Percentiles rank a stretch among this genome's conserved stretches.
These are phyloP conservation scores for Amanita inopinata DNA, from an alignment of 768 basidiomycete species.

Conservation along the genomic window DNA sequence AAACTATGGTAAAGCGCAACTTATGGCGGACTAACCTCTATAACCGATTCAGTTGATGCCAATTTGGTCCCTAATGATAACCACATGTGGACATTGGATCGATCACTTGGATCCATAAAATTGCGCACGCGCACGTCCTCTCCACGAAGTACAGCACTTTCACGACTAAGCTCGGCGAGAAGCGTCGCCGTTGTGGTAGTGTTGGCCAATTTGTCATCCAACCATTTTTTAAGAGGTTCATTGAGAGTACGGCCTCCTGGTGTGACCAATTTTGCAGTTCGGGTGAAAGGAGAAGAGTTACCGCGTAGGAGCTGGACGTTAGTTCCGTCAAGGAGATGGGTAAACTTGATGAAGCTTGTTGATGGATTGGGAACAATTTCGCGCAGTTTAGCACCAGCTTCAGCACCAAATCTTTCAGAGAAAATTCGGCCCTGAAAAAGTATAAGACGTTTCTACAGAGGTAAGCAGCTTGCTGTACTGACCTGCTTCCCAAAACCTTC, in stretches of 20 bases:
- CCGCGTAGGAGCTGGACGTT: conserved; percentile 1
- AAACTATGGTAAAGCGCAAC: no score
- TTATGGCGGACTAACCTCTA: conserved; percentile 6
- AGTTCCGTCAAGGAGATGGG: conserved; percentile 5
- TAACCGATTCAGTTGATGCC: not conserved
- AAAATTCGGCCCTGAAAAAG: conserved; percentile 16
- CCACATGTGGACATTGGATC: not conserved
- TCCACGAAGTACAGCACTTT: not conserved
- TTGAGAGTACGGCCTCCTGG: not conserved
- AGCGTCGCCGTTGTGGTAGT: not conserved
- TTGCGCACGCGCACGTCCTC: conserved; percentile 7
- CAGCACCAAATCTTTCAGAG: conserved; percentile 9
- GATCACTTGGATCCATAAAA: not conserved
- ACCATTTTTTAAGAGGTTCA: not conserved
- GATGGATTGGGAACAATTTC: conserved; percentile 8
- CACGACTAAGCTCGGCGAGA: conserved; percentile 7
- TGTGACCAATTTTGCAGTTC: conserved; percentile 1
- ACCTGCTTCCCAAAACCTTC: conserved; percentile 23
- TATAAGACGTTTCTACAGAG: not conserved
- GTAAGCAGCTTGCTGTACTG: conserved; percentile 7
- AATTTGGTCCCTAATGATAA: conserved; percentile 1
- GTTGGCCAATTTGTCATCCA: not conserved
- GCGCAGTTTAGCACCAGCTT: conserved; percentile 7
- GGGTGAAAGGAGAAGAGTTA: not conserved
- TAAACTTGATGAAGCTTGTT: conserved; percentile 2